Base-by-base conservation (phyloP, 352 stramenopile genomes). In the Globisporangium acanthophoron region DNA sequence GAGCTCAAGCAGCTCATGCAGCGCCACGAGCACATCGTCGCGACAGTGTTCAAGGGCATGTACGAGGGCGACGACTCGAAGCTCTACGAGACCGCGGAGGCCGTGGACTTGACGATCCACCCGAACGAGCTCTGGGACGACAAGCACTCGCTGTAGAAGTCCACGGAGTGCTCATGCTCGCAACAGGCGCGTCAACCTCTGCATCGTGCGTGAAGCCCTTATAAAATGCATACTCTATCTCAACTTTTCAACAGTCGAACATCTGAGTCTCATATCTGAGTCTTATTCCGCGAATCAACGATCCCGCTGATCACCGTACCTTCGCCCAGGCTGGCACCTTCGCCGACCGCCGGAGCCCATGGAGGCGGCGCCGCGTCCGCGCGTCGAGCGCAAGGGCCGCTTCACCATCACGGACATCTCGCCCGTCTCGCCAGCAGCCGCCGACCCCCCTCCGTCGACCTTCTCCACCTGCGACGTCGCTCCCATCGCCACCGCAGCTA, bases 401-500 rank as follows among this genome's bases (percentile, higher is more conserved):
- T 93, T 93, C 65, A 93, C 83, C 5, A 93, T 93, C 68, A 90
- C 76, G 6, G 80, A 90, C 61, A 82, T 92, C 56, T 65, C 83
- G 49, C 78, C 79, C 2, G 75, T 70, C 27, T 90, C 79, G 21
- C 73, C 74, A 16, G 59, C 56, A 51, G 80, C 75, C n/a, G 11
- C 24, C 24, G 43, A 3, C 61, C 58, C 6, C 24, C 53, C 57
- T 35, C 55, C 62, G 39, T 71, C 76, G 52, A 47, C 69, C 9
- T 24, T 46, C 41, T 24, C 15, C 8, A 3, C 33, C 6, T 13
- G 33, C 33, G 33, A 39, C 33, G 33, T 20, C 18, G 43, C n/a
- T 11, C 5, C 43, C 43, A 21, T 20, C 43, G 18, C 20, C 43
- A n/a, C n/a, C 13, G 9, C 15, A 11, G 18, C 18, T 24, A 6